Conservation (phyloP, 805 yeast genomes). For the Yarrowia sp. region DNA sequence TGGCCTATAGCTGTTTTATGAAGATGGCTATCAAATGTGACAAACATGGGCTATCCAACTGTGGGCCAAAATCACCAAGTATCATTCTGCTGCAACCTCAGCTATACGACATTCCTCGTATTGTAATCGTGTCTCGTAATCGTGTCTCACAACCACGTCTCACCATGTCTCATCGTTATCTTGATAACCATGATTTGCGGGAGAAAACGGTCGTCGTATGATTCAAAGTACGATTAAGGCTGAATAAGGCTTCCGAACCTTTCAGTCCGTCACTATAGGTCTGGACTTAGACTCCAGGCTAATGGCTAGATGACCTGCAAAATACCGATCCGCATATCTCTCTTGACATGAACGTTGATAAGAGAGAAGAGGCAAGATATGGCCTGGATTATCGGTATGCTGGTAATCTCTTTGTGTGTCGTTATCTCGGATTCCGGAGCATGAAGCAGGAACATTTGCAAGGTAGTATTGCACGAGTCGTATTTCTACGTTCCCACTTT, state of each 20-base stretch:
- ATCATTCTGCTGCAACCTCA: no score
- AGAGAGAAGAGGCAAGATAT: background rate
- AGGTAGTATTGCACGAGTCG: constrained; percentile 10
- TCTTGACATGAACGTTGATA: constrained; percentile 14
- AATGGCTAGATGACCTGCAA: constrained; percentile 17
- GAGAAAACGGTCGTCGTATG: no score
- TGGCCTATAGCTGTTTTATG: no score
- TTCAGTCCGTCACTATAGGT: background rate
- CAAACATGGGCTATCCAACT: no score
- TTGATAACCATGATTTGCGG: no score
- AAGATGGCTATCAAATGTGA: no score
- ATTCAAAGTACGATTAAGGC: constrained; percentile 1
- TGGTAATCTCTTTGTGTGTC: no score
- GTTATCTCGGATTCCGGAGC: background rate
- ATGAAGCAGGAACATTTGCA: constrained; percentile 1
- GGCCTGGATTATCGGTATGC: background rate
- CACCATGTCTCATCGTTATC: no score
- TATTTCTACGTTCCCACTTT: background rate
- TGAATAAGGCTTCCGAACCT: background rate
- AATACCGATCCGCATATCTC: constrained; percentile 1
- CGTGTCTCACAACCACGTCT: background rate
- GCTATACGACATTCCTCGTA: no score
- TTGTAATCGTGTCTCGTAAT: no score
- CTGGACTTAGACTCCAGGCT: constrained; percentile 14
- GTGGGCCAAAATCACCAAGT: no score